Conservation (phyloP, 2,329 filamentous ascomycete genomes). For the Remersonia thermophila region DNA sequence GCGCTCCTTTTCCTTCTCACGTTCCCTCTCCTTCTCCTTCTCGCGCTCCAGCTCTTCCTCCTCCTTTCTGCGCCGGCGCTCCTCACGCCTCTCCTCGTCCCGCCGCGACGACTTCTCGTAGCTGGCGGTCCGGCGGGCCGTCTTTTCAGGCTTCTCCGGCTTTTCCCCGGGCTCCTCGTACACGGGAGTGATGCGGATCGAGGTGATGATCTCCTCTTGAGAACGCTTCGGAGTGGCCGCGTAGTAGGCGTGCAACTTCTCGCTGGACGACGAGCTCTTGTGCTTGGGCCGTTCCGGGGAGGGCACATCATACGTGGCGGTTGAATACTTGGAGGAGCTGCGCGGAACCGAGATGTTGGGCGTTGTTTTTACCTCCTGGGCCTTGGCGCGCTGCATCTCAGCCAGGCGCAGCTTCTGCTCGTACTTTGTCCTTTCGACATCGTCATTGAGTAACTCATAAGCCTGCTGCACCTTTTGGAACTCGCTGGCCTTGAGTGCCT, state of each 20-base stretch:
- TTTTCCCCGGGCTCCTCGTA: slow-evolving; percentile 35
- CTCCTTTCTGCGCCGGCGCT: slow-evolving; percentile 20
- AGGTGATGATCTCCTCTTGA: slow-evolving; percentile 29
- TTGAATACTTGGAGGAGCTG: slow-evolving; percentile 24
- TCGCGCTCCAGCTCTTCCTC: slow-evolving; percentile 19
- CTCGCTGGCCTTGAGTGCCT: slow-evolving; percentile 68
- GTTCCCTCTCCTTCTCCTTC: slow-evolving; percentile 20
- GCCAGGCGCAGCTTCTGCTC: slow-evolving; percentile 61
- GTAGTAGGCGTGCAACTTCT: slow-evolving; percentile 26
- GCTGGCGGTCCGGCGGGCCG: slow-evolving; percentile 15
- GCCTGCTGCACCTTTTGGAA: slow-evolving; percentile 89
- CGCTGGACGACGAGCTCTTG: slow-evolving; percentile 22
- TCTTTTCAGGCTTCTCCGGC: slow-evolving; percentile 13
- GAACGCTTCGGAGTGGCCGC: slow-evolving; percentile 32
- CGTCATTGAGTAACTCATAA: slow-evolving; percentile 80
- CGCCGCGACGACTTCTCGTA: slow-evolving; percentile 32
- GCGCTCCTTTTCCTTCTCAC: slow-evolving; percentile 22
- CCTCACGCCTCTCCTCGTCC: slow-evolving; percentile 25
- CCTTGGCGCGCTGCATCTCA: slow-evolving; percentile 41
- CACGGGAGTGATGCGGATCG: slow-evolving; percentile 22
- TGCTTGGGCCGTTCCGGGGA: slow-evolving; percentile 36
- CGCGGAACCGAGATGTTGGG: slow-evolving; percentile 33
- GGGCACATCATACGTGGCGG: slow-evolving; percentile 30
- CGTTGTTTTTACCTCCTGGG: slow-evolving; percentile 24
- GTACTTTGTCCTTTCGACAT: slow-evolving; percentile 59